A percentile compares a stretch with the other conserved stretches of the same genome.
These are phyloP conservation scores for Leonotis leonurus DNA, from an alignment of 257 asterid species.

Conservation along the genomic window DNA sequence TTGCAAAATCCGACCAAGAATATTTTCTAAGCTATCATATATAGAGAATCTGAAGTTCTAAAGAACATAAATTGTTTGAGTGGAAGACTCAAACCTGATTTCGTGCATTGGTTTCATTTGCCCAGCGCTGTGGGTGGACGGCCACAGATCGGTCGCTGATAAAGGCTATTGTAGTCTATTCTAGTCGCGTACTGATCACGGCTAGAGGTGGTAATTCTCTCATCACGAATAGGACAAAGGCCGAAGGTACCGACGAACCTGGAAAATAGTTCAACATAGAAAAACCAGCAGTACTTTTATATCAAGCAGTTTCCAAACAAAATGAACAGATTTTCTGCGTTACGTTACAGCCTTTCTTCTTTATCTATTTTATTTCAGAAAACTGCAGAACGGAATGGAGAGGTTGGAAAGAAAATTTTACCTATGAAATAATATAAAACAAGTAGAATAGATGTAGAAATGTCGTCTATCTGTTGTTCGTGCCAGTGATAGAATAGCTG, in stretches of 20 bases:
- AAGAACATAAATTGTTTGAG: not conserved
- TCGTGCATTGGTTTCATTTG: conserved; percentile 39
- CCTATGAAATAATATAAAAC: conserved; percentile 61
- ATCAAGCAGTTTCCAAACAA: not conserved
- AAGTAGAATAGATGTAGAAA: conserved; percentile 50
- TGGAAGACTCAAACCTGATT: conserved; percentile 46
- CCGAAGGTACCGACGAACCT: conserved; percentile 86
- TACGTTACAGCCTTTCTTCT: too few relatives aligned
- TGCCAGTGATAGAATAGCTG: conserved; percentile 73
- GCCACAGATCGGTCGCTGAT: conserved; percentile 43
- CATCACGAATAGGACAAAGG: conserved; percentile 71
- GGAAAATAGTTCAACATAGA: conserved; percentile 7
- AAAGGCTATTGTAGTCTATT: conserved; percentile 57
- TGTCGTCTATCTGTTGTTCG: conserved; percentile 30
- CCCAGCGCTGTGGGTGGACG: conserved; percentile 48
- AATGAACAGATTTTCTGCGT: not conserved
- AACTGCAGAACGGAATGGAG: not conserved
- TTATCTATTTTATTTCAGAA: too few relatives aligned
- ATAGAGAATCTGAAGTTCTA: not conserved
- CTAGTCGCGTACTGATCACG: conserved; percentile 34
- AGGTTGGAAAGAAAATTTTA: conserved; percentile 17
- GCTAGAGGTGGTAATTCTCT: conserved; percentile 70
- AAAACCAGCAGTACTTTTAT: not conserved
- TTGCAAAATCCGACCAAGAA: too few relatives aligned
- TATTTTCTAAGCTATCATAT: not conserved